These are phyloP conservation scores for Piloderma croceum DNA, from an alignment of 768 basidiomycete species.

Conservation along the genomic window DNA sequence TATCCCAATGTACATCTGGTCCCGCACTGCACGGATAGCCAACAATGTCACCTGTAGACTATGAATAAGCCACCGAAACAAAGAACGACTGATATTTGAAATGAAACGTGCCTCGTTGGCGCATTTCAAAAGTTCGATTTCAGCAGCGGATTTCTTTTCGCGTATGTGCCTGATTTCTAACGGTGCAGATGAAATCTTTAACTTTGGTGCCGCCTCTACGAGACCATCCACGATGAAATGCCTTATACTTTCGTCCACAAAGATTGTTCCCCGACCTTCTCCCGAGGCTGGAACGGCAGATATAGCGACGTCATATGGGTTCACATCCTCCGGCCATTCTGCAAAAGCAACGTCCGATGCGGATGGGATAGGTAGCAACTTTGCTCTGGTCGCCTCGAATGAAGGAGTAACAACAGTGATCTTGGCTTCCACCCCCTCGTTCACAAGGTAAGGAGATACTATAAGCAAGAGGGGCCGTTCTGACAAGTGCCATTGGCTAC, in stretches of 20 bases:
- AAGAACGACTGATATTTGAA: too few species aligned
- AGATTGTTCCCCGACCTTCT: constrained; percentile 34
- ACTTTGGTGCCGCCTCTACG: constrained; percentile 34
- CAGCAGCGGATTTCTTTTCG: constrained; percentile 68
- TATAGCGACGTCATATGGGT: constrained; percentile 56
- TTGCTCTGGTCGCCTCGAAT: constrained; percentile 73
- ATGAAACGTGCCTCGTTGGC: constrained; percentile 74
- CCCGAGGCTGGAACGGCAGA: constrained; percentile 23
- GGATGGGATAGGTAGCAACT: constrained; percentile 48
- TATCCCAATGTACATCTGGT: constrained; percentile 62
- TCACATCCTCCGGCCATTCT: constrained; percentile 63
- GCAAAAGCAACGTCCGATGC: constrained; percentile 39
- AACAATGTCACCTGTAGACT: constrained; percentile 44
- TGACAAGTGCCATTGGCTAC: constrained; percentile 58
- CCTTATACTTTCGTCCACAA: constrained; percentile 55
- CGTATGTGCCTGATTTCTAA: constrained; percentile 52
- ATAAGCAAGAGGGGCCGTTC: constrained; percentile 76
- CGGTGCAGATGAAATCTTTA: constrained; percentile 45
- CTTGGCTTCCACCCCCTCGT: constrained; percentile 31
- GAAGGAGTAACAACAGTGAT: constrained; percentile 66
- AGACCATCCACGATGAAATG: constrained; percentile 65
- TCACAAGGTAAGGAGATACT: constrained; percentile 37
- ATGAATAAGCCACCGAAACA: too few species aligned
- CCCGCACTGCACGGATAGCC: constrained; percentile 61
- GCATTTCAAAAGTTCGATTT: constrained; percentile 68